phyloP scores from a whole-genome alignment of 2,329 filamentous ascomycete species.

The Paecilomyces sp. region DNA sequence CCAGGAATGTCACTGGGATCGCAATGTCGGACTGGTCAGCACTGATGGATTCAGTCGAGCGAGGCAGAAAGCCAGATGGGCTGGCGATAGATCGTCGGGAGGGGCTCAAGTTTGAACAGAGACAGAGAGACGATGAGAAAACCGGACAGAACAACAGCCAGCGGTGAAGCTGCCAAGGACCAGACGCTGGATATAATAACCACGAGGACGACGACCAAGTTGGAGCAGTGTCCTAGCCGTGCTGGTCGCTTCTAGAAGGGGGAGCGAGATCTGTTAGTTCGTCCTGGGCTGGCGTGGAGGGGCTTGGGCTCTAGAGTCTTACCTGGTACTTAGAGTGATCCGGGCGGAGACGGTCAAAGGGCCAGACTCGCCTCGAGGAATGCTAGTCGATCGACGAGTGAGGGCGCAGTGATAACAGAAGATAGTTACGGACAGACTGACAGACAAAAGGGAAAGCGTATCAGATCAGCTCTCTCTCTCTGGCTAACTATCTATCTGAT shows the following conservation, averaged over 20 bases:
- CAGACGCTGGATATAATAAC: background rate
- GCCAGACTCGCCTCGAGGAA: no score
- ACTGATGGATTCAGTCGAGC: background rate
- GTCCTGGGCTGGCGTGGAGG: background rate
- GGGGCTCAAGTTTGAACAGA: background rate
- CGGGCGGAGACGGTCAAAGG: background rate
- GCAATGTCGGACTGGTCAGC: background rate
- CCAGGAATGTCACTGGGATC: background rate
- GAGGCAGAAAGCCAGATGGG: background rate
- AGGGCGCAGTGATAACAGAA: no score
- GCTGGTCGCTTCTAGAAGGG: background rate
- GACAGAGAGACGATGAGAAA: background rate
- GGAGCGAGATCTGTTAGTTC: background rate
- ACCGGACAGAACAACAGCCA: background rate
- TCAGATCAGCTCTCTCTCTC: background rate
- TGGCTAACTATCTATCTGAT: no score
- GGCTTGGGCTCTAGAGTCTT: background rate
- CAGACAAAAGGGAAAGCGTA: background rate
- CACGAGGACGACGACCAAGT: no score
- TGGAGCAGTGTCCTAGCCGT: background rate
- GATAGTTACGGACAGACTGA: no score
- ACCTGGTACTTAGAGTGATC: background rate
- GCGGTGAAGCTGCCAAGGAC: background rate
- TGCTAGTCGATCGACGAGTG: no score
- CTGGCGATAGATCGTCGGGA: background rate